These are phyloP conservation scores for Mycena rosella DNA, from an alignment of 768 basidiomycete genomes.

Conservation along the genomic window DNA sequence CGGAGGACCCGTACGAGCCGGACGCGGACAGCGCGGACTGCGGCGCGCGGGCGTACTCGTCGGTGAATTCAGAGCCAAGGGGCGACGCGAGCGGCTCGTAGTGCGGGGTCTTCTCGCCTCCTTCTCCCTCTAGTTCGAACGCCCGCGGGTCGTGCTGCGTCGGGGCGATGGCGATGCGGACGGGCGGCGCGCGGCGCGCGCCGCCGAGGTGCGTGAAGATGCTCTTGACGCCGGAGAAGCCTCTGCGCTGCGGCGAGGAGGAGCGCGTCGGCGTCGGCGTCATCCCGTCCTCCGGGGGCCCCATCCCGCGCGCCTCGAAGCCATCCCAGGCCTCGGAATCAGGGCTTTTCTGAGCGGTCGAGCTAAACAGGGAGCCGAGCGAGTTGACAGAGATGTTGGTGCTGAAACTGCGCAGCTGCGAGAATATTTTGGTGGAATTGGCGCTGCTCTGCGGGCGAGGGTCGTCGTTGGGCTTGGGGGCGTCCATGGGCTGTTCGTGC, in stretches of 20 bases:
- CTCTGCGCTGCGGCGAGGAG: conserved; percentile 36
- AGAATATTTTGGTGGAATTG: conserved; percentile 14
- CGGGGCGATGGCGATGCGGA: conserved; percentile 19
- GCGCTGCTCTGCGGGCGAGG: neutral
- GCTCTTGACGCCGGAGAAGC: conserved; percentile 39
- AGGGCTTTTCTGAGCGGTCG: conserved; percentile 14
- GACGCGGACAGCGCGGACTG: conserved; percentile 16
- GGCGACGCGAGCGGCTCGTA: conserved; percentile 24
- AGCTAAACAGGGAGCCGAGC: conserved; percentile 28
- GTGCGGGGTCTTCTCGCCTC: conserved; percentile 13
- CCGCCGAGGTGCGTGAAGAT: conserved; percentile 38
- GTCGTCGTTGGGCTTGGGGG: conserved; percentile 8
- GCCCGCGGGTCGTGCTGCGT: no score
- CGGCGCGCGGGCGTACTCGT: neutral
- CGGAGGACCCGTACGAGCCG: conserved; percentile 27
- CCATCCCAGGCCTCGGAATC: conserved; percentile 1
- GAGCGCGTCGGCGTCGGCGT: conserved; percentile 41
- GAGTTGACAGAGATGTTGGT: conserved; percentile 5
- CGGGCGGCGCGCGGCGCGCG: conserved; percentile 25
- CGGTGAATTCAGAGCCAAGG: conserved; percentile 20
- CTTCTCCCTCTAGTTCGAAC: neutral
- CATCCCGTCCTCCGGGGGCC: conserved; percentile 24
- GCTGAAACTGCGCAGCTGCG: conserved; percentile 26
- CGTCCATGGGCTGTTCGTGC: conserved; percentile 9
- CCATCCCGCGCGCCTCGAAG: neutral